Conservation (phyloP, 2,329 filamentous ascomycete species). For the Colletotrichum incanum region DNA sequence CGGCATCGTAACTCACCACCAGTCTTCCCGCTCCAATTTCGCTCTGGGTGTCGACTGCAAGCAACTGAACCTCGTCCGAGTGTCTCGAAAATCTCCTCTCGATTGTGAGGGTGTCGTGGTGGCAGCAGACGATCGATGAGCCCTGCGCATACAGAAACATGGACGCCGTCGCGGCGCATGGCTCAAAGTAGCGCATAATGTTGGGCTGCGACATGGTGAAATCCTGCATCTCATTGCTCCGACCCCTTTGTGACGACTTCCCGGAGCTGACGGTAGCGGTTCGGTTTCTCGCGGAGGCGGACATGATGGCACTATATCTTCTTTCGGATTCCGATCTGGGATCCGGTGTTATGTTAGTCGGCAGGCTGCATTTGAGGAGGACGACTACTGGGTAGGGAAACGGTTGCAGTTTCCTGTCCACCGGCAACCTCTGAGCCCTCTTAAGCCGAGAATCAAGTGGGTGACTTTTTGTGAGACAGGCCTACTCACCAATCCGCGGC, state of each 20-base stretch:
- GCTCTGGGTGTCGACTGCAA: slow-evolving; percentile 92
- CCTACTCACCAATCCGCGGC: slow-evolving; percentile 59
- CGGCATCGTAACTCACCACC: slow-evolving; percentile 93
- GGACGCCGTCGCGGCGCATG: slow-evolving; percentile 91
- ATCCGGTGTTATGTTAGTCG: slow-evolving; percentile 47
- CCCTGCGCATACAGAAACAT: slow-evolving; percentile 93
- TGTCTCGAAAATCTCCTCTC: slow-evolving; percentile 90
- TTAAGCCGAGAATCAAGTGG: slow-evolving; percentile 43
- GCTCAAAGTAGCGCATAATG: slow-evolving; percentile 78
- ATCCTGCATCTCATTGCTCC: slow-evolving; percentile 64
- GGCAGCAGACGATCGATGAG: slow-evolving; percentile 85
- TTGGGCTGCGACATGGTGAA: slow-evolving; percentile 67
- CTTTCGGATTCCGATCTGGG: slow-evolving; percentile 46
- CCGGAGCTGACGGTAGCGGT: slow-evolving; percentile 72
- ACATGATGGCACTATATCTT: slow-evolving; percentile 68
- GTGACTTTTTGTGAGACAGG: slow-evolving; percentile 54
- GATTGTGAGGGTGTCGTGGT: slow-evolving; percentile 92
- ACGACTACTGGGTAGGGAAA: slow-evolving; percentile 46
- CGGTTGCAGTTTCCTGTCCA: slow-evolving; percentile 43
- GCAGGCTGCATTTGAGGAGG: slow-evolving; percentile 44
- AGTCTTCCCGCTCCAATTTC: slow-evolving; percentile 87
- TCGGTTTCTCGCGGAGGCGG: slow-evolving; percentile 71
- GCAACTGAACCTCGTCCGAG: slow-evolving; percentile 84
- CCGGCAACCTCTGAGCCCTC: slow-evolving; percentile 39
- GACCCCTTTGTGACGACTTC: slow-evolving; percentile 65